Conservation (phyloP, 2,329 filamentous ascomycete genomes). For the Fusarium heterosporum region DNA sequence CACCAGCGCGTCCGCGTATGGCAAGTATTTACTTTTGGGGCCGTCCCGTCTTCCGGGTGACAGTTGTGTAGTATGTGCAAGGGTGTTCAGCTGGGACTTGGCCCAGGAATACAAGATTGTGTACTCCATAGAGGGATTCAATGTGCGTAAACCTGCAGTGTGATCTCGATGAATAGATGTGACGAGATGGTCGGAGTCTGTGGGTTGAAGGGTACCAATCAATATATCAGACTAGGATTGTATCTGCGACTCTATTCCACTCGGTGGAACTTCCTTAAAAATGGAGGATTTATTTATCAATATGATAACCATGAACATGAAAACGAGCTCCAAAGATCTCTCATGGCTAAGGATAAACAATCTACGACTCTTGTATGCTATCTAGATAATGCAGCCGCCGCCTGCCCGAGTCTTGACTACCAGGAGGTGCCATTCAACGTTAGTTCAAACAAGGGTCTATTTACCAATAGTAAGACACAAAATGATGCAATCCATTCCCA, state of each 20-base stretch:
- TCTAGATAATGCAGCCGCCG: not conserved
- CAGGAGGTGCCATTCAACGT: conserved; percentile 16
- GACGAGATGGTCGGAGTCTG: not conserved
- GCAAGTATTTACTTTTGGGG: conserved; percentile 11
- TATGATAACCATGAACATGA: not conserved
- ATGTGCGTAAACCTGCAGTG: not conserved
- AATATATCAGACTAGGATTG: not conserved
- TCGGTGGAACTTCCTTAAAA: not conserved
- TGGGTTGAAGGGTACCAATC: not conserved
- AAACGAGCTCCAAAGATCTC: not conserved
- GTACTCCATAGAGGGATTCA: not conserved
- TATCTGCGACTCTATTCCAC: not conserved
- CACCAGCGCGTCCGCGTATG: conserved; percentile 1
- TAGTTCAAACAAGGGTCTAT: conserved; percentile 4
- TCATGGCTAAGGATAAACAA: not conserved
- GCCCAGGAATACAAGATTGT: not conserved
- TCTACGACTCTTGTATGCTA: no score
- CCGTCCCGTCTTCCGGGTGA: not conserved
- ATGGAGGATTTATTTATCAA: not conserved
- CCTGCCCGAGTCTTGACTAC: not conserved
- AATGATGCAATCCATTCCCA: not conserved
- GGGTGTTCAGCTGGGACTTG: conserved; percentile 4
- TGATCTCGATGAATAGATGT: not conserved
- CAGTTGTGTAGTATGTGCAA: not conserved
- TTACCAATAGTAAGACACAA: conserved; percentile 1